Percentiles rank a stretch among this genome's conserved stretches.
phyloP scores from a whole-genome alignment of 306 rosid genomes.

The Cicer pinnatifidum region DNA sequence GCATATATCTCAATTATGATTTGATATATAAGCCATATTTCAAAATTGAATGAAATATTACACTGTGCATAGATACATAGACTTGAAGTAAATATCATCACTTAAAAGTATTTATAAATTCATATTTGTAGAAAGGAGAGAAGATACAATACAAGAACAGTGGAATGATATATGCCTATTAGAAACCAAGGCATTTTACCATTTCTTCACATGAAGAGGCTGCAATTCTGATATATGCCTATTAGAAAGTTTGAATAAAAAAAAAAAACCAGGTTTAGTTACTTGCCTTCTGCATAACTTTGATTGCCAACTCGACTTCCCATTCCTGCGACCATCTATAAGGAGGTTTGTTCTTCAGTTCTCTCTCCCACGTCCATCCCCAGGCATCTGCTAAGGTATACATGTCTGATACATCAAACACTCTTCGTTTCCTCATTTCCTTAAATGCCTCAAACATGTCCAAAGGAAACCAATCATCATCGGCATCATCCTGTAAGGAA shows the following conservation, averaged over 20 bases:
- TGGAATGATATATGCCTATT: constrained; percentile 18
- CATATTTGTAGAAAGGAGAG: neutral
- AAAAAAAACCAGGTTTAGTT: constrained; percentile 37
- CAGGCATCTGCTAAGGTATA: constrained; percentile 93
- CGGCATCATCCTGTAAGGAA: constrained; percentile 72
- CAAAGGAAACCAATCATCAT: constrained; percentile 94
- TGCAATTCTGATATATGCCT: neutral
- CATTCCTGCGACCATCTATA: constrained; percentile 90
- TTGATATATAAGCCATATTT: neutral
- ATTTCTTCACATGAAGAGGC: neutral
- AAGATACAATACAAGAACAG: too few species aligned
- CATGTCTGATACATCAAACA: constrained; percentile 93
- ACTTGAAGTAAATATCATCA: neutral
- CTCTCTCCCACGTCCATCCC: constrained; percentile 98
- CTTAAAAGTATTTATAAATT: neutral
- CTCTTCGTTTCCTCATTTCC: constrained; percentile 79
- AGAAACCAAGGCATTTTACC: too few species aligned
- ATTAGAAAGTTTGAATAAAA: constrained; percentile 34
- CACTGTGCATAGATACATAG: neutral
- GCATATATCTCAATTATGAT: constrained; percentile 1
- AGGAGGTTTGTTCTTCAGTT: constrained; percentile 72
- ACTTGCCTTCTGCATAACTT: constrained; percentile 83
- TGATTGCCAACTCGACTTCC: constrained; percentile 90
- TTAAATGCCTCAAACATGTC: constrained; percentile 87
- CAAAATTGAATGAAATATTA: constrained; percentile 23